A percentile compares a stretch with the other conserved stretches of the same genome.
Conservation (phyloP, 2,329 filamentous ascomycete genomes). For the Arthrobotrys megalospora region DNA sequence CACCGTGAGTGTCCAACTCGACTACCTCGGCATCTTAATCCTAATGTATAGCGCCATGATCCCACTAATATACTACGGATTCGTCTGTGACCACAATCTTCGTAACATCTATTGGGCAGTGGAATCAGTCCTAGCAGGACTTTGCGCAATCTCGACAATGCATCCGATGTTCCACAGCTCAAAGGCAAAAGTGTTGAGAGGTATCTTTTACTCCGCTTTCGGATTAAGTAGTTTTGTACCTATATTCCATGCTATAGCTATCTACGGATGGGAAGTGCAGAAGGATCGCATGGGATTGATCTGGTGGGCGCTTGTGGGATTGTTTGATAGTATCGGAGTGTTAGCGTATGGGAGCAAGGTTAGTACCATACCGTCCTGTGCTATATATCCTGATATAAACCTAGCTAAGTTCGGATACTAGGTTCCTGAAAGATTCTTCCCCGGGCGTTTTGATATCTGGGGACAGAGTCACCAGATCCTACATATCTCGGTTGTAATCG, state of each 20-base stretch:
- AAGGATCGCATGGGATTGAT: conserved; percentile 67
- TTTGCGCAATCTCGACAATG: conserved; percentile 68
- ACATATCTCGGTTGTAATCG: conserved; percentile 70
- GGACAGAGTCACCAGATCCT: conserved; percentile 71
- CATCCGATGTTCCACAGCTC: conserved; percentile 67
- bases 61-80: conserved; percentile 74
- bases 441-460: conserved; percentile 69
- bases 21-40: conserved; percentile 75
- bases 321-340: conserved; percentile 68
- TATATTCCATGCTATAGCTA: conserved; percentile 67
- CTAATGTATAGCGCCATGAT: conserved; percentile 76
- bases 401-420: conserved; percentile 57
- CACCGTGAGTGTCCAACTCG: conserved; percentile 73
- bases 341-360: conserved; percentile 67
- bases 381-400: too few relatives aligned
- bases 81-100: conserved; percentile 67
- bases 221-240: conserved; percentile 68
- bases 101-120: conserved; percentile 67
- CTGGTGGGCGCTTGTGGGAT: conserved; percentile 68
- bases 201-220: conserved; percentile 68
- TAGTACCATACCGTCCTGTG: conserved; percentile 46
- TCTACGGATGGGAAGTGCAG: conserved; percentile 66
- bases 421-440: conserved; percentile 70
- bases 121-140: conserved; percentile 66
- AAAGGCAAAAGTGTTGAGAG: conserved; percentile 67